Conservation (phyloP, 345 rosid species). For the Angophora floribunda region DNA sequence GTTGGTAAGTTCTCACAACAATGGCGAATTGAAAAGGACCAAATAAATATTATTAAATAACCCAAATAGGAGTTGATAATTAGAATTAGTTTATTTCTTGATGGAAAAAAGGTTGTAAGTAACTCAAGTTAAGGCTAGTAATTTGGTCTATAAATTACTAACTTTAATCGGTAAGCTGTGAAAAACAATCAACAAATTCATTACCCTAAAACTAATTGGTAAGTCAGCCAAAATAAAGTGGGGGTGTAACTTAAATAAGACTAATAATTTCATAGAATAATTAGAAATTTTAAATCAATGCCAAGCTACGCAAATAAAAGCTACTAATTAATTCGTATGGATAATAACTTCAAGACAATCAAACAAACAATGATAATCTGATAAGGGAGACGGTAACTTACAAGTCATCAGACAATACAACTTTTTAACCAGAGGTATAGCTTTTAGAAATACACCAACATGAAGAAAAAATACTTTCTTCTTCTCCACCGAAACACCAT, state of each 20-base stretch:
- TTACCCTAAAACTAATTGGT: not conserved
- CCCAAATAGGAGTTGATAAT: not conserved
- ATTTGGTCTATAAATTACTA: not conserved
- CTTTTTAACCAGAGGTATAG: not conserved
- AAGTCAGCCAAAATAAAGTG: not conserved
- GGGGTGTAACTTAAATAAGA: not conserved
- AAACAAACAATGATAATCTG: not conserved
- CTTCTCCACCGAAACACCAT: not conserved
- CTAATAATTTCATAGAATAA: accelerated
- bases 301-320: not conserved
- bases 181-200: not conserved
- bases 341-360: not conserved
- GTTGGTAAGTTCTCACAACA: not conserved
- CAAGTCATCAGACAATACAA: not conserved
- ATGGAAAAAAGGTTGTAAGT: not conserved
- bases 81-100: not conserved
- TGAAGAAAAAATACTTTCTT: not conserved
- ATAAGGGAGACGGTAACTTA: not conserved
- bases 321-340: not conserved
- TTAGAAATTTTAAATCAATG: accelerated
- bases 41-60: not conserved
- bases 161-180: not conserved
- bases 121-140: not conserved
- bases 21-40: not conserved
- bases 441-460: not conserved